A percentile compares a stretch with the other conserved stretches of the same genome.
Evolutionary conservation across 2,329 filamentous ascomycete species (phyloP).

Genomic region (Exophiala sp.): DNA sequence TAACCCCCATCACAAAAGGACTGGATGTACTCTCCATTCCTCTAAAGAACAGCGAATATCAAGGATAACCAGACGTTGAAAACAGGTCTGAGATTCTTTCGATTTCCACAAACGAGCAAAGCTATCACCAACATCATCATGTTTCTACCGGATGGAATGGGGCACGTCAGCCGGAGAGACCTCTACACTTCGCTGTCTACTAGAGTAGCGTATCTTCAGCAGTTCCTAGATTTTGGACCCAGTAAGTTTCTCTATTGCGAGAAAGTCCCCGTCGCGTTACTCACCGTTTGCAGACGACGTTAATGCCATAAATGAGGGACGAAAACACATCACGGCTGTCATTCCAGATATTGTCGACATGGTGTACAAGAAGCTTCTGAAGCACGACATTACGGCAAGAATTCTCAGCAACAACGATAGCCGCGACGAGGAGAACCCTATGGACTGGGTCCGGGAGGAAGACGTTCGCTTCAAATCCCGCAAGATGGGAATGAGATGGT

Average conservation of each 20-base stretch:
- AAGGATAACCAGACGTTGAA: too few relatives aligned
- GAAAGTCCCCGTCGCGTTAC: too few relatives aligned
- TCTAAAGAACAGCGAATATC: too few relatives aligned
- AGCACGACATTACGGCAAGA: constrained; percentile 77
- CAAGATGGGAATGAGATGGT: constrained; percentile 74
- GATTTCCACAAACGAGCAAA: not conserved
- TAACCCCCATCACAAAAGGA: too few relatives aligned
- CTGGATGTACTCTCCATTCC: too few relatives aligned
- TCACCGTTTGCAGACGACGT: constrained; percentile 57
- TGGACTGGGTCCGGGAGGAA: constrained; percentile 61
- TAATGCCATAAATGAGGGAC: constrained; percentile 64
- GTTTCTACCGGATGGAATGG: constrained; percentile 18
- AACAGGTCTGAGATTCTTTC: too few relatives aligned
- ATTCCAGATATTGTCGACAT: constrained; percentile 81
- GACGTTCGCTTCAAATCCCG: constrained; percentile 72
- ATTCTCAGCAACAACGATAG: constrained; percentile 63
- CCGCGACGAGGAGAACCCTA: constrained; percentile 64
- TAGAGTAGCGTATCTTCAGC: constrained; percentile 68
- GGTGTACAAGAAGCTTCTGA: constrained; percentile 75
- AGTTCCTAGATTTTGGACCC: constrained; percentile 70
- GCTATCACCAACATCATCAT: constrained; percentile 8
- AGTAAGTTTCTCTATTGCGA: constrained; percentile 45
- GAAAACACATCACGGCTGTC: constrained; percentile 75
- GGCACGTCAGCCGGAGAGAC: constrained; percentile 21
- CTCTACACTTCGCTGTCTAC: constrained; percentile 34